Evolutionary conservation across 225 moss, liverwort and hornwort genomes (phyloP), one percentile per base, ranked within the genome.

Genomic region (Bryum argenteum): DNA sequence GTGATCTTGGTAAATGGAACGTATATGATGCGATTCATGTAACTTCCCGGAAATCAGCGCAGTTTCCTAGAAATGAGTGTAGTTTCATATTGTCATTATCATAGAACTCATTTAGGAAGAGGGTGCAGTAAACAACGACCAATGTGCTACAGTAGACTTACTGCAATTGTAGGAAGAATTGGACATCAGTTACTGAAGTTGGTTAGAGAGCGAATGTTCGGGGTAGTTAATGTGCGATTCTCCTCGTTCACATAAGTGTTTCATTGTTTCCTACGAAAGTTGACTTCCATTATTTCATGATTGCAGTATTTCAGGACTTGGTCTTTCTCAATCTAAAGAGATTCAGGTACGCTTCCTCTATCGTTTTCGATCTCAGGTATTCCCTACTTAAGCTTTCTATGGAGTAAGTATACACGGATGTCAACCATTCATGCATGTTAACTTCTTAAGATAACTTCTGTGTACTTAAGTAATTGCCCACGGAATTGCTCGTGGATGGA

Each of bases 251-350:
- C 1, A 17, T 39, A 4, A n/a, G n/a, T n/a, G 13, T 17, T 69
- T 51, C 9, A 22, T 19, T 5, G 10, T 33, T 44, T 60, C 43
- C 4, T 60, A 8, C 28, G 21, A 38, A 52, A 45, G 17, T 59
- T 53, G 28, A 28, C 33, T 33, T 33, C 4, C 5, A 37, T 2
- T 21, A 1, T 11, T 53, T 59, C 8, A 8, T 2, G 54, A n/a
- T 59, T 71, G 71, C 59, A 71, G 41, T 77, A 65, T 43, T 12
- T 77, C 59, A 43, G 41, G 17, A 8, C 47, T 39, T 13, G 9
- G n/a, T 47, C n/a, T 10, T 58, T 2, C 2, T 53, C 33, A 33
- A 4, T 66, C 59, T 21, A 43, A 23, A 60, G 65, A 42, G 19
- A 28, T 21, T 0, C 13, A 61, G 21, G 37, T 58, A 11, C 0